A percentile compares a stretch with the other conserved stretches of the same genome.
Conservation (phyloP, 2,329 filamentous ascomycete species). For the Hypoxylon sp. region DNA sequence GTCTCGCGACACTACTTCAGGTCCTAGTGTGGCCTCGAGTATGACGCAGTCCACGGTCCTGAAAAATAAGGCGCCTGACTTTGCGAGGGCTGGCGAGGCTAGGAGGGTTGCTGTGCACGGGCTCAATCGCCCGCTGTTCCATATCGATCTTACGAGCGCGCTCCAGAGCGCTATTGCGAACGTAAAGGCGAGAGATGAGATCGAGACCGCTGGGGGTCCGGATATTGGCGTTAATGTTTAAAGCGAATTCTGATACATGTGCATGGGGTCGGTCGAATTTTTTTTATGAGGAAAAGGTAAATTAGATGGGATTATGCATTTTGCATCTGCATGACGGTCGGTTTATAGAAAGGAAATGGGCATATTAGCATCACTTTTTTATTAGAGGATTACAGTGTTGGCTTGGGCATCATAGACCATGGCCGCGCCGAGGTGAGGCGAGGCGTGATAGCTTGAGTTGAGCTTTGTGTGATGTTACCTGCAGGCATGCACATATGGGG, state of each 20-base stretch:
- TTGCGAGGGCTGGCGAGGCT: constrained; percentile 62
- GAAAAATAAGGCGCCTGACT: constrained; percentile 43
- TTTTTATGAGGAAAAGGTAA: not conserved
- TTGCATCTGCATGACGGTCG: constrained; percentile 2
- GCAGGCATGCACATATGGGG: constrained; percentile 8
- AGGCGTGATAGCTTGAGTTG: constrained; percentile 6
- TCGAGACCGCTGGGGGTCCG: constrained; percentile 49
- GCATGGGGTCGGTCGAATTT: constrained; percentile 12
- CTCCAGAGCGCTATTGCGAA: constrained; percentile 90
- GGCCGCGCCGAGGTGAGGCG: not conserved
- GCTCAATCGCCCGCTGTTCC: constrained; percentile 92
- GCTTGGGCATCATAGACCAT: not conserved
- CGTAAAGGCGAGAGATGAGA: constrained; percentile 69
- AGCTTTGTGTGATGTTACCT: constrained; percentile 18
- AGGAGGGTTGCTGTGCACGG: constrained; percentile 81
- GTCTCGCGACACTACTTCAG: constrained; percentile 49
- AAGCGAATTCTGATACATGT: constrained; percentile 4
- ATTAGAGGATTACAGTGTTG: not conserved
- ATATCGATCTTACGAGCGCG: constrained; percentile 91
- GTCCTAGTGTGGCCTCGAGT: constrained; percentile 48
- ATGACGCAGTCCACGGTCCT: constrained; percentile 44
- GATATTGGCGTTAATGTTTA: constrained; percentile 44
- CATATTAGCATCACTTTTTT: not conserved
- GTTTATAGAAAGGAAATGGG: constrained; percentile 4
- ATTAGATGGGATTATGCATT: constrained; percentile 20